Evolutionary conservation across 768 basidiomycete genomes (phyloP), one percentile per base, ranked within the genome.

Genomic region (Leccinum subtestaceum): DNA sequence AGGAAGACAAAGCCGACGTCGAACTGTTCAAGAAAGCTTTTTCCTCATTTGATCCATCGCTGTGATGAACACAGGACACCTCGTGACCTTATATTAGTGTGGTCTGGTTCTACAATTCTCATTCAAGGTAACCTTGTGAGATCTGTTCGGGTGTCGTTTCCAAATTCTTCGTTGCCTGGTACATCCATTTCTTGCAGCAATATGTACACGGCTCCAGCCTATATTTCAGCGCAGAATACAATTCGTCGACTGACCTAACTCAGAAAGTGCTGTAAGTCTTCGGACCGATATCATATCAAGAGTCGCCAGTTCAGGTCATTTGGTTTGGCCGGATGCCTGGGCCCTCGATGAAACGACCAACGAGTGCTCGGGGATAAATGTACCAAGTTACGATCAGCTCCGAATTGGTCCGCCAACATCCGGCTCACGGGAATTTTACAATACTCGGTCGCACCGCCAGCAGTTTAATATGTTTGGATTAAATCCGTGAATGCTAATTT

Each of bases 211-310:
- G 9, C n/a, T 89, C 87, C 77, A 53, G 10, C 47, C 12, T 29
- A 5, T 10, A 13, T 32, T 38, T 58, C 46, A 63, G 61, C 12
- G 55, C 25, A 9, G 29, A 17, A 45, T 10, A 8, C 23, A 7
- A 15, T 32, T 32, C 50, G 15, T 43, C 40, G 40, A 43, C 40
- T 32, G 32, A 32, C 32, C 4, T 12, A 1, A 89, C 69, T 98
- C 95, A n/a, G 91, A 92, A 45, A 97, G 83, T 1, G 94, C 95
- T 8, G 88, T 86, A 63, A 96, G 10, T 32, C 10, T 89, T 93
- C 15, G 95, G 95, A 0, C 93, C 95, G 19, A 96, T 70, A 34
- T 96, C 93, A 94, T 90, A 36, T 95, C 95, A 9, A 94, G 93
- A 95, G 85, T 66, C 95, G 87, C 89, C 90, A 96, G 74, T 95